Evolutionary conservation across 2,329 filamentous ascomycete species (phyloP).

Genomic region (Pseudogymnoascus sp.): DNA sequence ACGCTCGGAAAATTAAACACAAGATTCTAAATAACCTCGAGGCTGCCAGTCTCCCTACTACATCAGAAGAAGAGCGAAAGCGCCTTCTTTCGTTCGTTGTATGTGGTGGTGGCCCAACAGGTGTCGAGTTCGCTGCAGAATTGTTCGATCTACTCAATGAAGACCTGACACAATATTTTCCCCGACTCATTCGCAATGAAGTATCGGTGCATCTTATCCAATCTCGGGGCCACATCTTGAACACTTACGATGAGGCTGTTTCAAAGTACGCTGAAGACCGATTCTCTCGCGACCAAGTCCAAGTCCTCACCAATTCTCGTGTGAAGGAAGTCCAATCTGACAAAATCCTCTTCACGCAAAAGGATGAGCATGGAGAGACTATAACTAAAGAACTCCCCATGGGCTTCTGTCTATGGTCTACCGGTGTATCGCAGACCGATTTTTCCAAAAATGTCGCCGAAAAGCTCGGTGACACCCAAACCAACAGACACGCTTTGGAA

Average conservation of each 20-base stretch:
- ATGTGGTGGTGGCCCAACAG: constrained; percentile 89
- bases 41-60: constrained; percentile 85
- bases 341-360: constrained; percentile 83
- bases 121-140: constrained; percentile 95
- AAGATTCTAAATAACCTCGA: constrained; percentile 85
- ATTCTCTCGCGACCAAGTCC: constrained; percentile 84
- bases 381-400: constrained; percentile 90
- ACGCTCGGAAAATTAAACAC: constrained; percentile 84
- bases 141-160: constrained; percentile 95
- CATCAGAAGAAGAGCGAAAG: constrained; percentile 75
- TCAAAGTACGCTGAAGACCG: constrained; percentile 87
- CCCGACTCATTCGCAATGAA: constrained; percentile 85
- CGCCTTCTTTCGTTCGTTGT: constrained; percentile 92
- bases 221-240: constrained; percentile 87
- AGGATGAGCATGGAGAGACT: constrained; percentile 60
- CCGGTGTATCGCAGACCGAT: constrained; percentile 79
- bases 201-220: constrained; percentile 97
- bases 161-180: constrained; percentile 76
- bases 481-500: constrained; percentile 84
- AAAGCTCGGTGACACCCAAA: constrained; percentile 70
- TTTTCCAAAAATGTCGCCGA: constrained; percentile 69
- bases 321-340: constrained; percentile 82
- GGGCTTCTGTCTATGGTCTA: constrained; percentile 97
- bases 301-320: constrained; percentile 85
- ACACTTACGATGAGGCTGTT: constrained; percentile 94